phyloP scores from a whole-genome alignment of 2,329 filamentous ascomycete genomes.

The Diaporthe batatas region DNA sequence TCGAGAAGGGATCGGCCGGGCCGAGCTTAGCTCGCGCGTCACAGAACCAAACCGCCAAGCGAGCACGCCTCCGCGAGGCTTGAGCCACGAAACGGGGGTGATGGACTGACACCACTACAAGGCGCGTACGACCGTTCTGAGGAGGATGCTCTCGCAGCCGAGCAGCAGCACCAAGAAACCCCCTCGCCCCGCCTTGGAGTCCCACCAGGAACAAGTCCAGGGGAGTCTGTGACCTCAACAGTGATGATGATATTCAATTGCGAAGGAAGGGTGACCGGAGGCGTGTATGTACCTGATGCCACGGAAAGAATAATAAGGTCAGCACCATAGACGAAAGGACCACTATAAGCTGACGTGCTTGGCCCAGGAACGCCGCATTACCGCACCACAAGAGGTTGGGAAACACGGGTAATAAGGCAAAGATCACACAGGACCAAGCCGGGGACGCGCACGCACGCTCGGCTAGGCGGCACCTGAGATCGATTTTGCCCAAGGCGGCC shows the following conservation, averaged over 20 bases:
- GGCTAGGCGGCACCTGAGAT: conserved; percentile 16
- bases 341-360: neutral
- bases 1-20: too few species aligned
- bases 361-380: neutral
- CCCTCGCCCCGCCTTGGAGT: too few species aligned
- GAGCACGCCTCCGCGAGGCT: too few species aligned
- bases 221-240: too few species aligned
- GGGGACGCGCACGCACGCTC: conserved; percentile 17
- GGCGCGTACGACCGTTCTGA: too few species aligned
- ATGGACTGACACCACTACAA: too few species aligned
- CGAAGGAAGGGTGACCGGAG: neutral
- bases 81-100: too few species aligned
- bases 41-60: too few species aligned
- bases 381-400: neutral
- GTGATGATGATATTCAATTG: neutral
- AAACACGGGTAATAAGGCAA: neutral
- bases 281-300: neutral
- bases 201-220: neutral
- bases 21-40: too few species aligned
- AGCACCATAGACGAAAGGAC: neutral
- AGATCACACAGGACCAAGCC: neutral
- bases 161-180: neutral
- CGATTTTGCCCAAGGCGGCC: conserved; percentile 11
- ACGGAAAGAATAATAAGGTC: neutral
- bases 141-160: too few species aligned